A percentile compares a stretch with the other conserved stretches of the same genome.
phyloP scores from a whole-genome alignment of 139 green algal species.

The Chlorella sp. region DNA sequence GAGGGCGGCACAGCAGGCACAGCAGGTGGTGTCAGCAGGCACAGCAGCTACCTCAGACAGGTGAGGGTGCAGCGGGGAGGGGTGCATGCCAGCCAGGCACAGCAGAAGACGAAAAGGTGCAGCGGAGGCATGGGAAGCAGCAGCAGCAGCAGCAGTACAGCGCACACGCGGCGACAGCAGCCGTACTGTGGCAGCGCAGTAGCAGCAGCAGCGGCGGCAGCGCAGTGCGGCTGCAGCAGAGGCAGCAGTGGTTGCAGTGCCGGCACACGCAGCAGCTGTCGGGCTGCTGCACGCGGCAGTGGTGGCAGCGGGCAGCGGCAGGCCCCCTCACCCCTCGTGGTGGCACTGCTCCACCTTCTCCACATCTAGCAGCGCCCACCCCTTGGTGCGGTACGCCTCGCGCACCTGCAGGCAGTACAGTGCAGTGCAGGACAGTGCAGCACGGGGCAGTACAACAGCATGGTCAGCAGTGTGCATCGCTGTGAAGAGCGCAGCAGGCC shows the following conservation, averaged over 20 bases:
- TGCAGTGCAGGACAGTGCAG: background rate
- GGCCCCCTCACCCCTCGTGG: conserved; percentile 63
- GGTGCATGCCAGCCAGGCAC: too few species aligned
- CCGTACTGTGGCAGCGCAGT: too few species aligned
- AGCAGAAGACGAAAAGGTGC: too few species aligned
- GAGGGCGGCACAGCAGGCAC: background rate
- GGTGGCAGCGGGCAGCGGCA: background rate
- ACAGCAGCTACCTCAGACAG: too few species aligned
- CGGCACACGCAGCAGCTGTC: background rate
- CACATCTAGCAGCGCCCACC: conserved; percentile 78
- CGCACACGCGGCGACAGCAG: too few species aligned
- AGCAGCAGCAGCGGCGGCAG: background rate
- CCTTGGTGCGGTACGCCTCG: conserved; percentile 76
- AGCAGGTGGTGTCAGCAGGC: too few species aligned
- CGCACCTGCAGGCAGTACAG: conserved; percentile 65
- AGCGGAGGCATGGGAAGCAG: background rate
- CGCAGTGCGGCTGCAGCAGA: background rate
- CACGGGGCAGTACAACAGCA: background rate
- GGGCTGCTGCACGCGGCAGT: background rate
- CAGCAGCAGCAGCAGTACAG: background rate
- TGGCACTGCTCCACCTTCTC: conserved; percentile 85
- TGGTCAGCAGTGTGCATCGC: too few species aligned
- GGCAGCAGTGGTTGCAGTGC: background rate
- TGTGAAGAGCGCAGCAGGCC: too few species aligned
- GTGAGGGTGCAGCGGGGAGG: too few species aligned